Evolutionary conservation across 2,329 filamentous ascomycete species (phyloP), one percentile per base, ranked within the genome.

Genomic region (Penicillium brevicompactum): DNA sequence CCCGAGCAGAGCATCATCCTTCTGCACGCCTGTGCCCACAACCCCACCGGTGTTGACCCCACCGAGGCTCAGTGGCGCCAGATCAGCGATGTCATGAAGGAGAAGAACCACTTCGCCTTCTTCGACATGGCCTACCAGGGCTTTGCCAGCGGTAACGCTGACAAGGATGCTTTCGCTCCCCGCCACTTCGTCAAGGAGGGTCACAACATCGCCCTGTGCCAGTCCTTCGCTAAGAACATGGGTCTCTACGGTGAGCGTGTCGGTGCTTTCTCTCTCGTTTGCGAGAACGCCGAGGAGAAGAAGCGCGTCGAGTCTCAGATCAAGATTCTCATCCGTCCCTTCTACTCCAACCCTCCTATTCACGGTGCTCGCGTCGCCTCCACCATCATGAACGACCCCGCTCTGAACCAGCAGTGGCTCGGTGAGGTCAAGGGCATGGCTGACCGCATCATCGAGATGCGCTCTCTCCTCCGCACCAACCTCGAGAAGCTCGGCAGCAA

Each of bases 41-140:
- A 97, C 84, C 93, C 93, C 56, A 97, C 94, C 61, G 93, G 93
- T 74, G 89, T 97, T 69, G 93, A 97, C 79, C 94, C 93, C 34
- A 96, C 90, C 41, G 80, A 86, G 69, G 89, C 91, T 76, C 93
- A 97, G 82, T 97, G 93, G 93, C 86, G 86, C 78, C 82, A 93
- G 80, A 94, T 99, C 76, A 91, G 90, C 77, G 80, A 89, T 58
- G 89, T 88, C 59, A 87, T 96, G 77, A 95, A 95, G 85, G 84
- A 86, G 74, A 87, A 89, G 75, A 87, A 84, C 48, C 93, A 97
- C 84, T 96, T 89, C 76, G 87, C 91, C 69, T 97, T 99, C 86
- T 99, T 97, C 81, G 93, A 97, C 78, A 97, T 97, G 92, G 93
- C 93, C 62, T 99, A 99, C 84, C 93, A 99, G 81, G 93, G 93